Base-by-base conservation (phyloP, 805 yeast genomes). In the Kluyveromyces siamensis region DNA sequence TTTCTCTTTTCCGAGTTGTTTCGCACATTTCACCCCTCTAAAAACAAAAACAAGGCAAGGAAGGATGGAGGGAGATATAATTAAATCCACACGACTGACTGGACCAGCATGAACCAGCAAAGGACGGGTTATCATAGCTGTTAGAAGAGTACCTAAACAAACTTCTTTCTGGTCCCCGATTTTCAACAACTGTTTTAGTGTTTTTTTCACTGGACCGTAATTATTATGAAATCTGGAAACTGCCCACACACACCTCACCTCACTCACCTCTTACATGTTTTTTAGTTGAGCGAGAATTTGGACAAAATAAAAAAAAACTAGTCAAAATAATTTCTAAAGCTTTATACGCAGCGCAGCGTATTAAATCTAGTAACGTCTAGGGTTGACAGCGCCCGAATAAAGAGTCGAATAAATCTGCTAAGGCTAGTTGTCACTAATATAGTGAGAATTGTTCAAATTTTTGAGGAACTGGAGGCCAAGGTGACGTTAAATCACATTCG, bases 11-110 rank as follows among this genome's bases (percentile, higher is more conserved):
- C 37, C 44, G 25, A 19, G 6, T 25, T 41, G 17, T 25, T 41
- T 41, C 44, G 19, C 14, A 27, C 42, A 11, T 21, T 27, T 41
- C 37, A 17, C 11, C 8, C 10, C 37, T 36, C 33, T 21, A n/a
- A 41, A 40, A 46, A 42, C 39, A 41, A 46, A 46, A 46, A 35
- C 45, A 46, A 40, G 19, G n/a, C n/a, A n/a, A n/a, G n/a, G n/a
- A n/a, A n/a, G n/a, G n/a, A n/a, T n/a, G n/a, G n/a, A n/a, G n/a
- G n/a, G n/a, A n/a, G n/a, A n/a, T n/a, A n/a, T n/a, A n/a, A n/a
- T n/a, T n/a, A 21, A 40, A 21, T 2, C 10, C 17, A 25, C 11
- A 27, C 42, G 4, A 17, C 27, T 19, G 25, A 6, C n/a, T n/a
- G n/a, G 6, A 30, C 16, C 44, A 25, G 30, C 10, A 14, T 25